phyloP scores from a whole-genome alignment of 148 eudicot species.

The Fagopyrum tataricum region DNA sequence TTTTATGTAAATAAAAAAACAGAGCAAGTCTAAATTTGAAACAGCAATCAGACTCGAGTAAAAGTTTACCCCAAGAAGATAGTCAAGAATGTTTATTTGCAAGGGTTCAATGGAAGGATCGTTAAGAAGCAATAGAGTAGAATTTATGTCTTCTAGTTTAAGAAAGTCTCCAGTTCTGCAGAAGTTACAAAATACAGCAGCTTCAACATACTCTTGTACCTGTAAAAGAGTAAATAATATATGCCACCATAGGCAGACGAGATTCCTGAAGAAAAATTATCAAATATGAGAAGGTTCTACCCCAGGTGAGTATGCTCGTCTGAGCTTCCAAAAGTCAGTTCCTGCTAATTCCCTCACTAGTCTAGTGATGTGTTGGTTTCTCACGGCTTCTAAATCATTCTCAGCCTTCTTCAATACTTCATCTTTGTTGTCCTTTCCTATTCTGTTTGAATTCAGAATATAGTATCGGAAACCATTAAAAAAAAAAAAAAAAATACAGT shows the following conservation, averaged over 20 bases:
- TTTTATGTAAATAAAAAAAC: conserved; percentile 3
- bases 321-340: conserved; percentile 90
- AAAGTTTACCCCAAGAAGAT: conserved; percentile 76
- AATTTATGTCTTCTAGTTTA: conserved; percentile 81
- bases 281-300: conserved; percentile 28
- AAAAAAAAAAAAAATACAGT: too few relatives aligned
- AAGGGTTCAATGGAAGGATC: conserved; percentile 74
- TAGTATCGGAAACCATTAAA: too few relatives aligned
- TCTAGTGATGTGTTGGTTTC: conserved; percentile 56
- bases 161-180: conserved; percentile 77
- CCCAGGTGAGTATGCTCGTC: conserved; percentile 98
- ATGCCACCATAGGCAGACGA: too few relatives aligned
- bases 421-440: conserved; percentile 74
- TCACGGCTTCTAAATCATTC: conserved; percentile 80
- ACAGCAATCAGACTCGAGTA: too few relatives aligned
- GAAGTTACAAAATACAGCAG: conserved; percentile 83
- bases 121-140: conserved; percentile 49
- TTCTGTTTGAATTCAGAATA: conserved; percentile 33
- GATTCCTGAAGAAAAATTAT: background rate
- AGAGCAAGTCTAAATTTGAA: background rate
- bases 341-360: conserved; percentile 77
- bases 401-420: conserved; percentile 82
- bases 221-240: conserved; percentile 22
- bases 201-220: conserved; percentile 99
- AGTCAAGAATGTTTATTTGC: conserved; percentile 86